phyloP scores from a whole-genome alignment of 2,329 filamentous ascomycete genomes.

The Penicillium corylophilum region DNA sequence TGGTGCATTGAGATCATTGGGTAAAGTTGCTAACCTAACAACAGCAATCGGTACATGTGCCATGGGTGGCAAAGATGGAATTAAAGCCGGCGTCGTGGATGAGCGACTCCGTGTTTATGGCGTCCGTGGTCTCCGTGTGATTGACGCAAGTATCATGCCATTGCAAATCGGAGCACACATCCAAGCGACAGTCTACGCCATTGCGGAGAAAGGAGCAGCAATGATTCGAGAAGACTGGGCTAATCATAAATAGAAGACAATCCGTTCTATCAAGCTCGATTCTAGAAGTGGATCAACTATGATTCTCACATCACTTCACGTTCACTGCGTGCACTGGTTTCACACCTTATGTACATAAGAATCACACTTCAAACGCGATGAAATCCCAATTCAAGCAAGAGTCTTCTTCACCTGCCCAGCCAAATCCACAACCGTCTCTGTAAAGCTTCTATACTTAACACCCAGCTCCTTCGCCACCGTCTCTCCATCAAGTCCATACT shows the following conservation, averaged over 20 bases:
- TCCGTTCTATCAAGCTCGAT: too few relatives aligned
- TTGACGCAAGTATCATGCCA: conserved; percentile 39
- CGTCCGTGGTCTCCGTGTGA: conserved; percentile 35
- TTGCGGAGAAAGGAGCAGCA: conserved; percentile 27
- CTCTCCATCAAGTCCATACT: conserved; percentile 46
- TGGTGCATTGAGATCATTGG: neutral
- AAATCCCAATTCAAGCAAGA: neutral
- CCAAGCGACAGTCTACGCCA: conserved; percentile 34
- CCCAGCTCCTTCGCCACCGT: conserved; percentile 44
- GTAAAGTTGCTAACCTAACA: neutral
- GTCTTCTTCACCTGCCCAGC: conserved; percentile 12
- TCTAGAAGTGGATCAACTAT: too few relatives aligned
- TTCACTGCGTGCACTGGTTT: too few relatives aligned
- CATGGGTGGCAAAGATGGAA: conserved; percentile 36
- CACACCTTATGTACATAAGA: neutral
- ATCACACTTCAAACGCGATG: neutral
- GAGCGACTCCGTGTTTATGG: conserved; percentile 38
- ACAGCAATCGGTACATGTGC: conserved; percentile 41
- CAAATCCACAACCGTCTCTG: conserved; percentile 19
- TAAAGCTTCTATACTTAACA: conserved; percentile 31
- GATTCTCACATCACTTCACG: too few relatives aligned
- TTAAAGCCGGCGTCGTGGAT: conserved; percentile 37
- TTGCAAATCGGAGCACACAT: conserved; percentile 30
- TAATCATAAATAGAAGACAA: neutral
- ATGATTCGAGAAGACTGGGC: conserved; percentile 19